Base-by-base conservation (phyloP, 169 alveolate species). In the Eimeria falciformis region DNA sequence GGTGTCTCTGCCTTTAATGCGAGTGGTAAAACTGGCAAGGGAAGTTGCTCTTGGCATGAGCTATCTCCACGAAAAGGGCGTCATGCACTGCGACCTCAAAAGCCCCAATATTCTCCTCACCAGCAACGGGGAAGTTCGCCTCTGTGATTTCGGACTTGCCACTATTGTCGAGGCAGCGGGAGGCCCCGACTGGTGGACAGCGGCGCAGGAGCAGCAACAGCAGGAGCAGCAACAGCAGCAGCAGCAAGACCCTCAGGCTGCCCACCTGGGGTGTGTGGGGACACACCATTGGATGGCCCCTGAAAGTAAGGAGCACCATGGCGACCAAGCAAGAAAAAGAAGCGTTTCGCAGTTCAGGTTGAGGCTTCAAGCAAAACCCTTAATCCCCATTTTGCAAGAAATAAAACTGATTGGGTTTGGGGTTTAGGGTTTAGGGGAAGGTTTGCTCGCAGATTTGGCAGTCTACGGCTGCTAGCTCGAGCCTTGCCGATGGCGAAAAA, bases 111-210 rank as follows among this genome's bases (percentile, higher is more conserved):
- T 98, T 18, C 96, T 98, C 46, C 95, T 98, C 84, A 97, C 96
- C 75, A 93, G 96, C 50, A 94, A 96, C 62, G 97, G 97, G 50
- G 95, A 97, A 53, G 95, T 97, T 37, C 95, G 97, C 78, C 95
- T 98, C 47, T 98, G 99, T 75, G 99, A 98, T 93, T 98, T 98
- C 91, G 99, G 99, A 40, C 97, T 98, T 33, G 96, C 98, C 33
- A 90, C 91, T 14, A 55, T 88, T 40, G 83, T 77, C 29, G 93
- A 88, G 27, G 65, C 89, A 6, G 82, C 77, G 25, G 77, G 65
- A 1, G 93, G 79, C 29, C 86, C 86, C 3, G 92, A 65, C 62
- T 62, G 66, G 75, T 55, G 55, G 45, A 29, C 88, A 3, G 88
- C 73, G 9, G 89, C 75, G 45, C 86, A 75, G 66, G 68, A 75